Percentiles rank a stretch among this genome's conserved stretches.
Conservation (phyloP, 2,329 filamentous ascomycete species). For the Aspergillus tubingensis region DNA sequence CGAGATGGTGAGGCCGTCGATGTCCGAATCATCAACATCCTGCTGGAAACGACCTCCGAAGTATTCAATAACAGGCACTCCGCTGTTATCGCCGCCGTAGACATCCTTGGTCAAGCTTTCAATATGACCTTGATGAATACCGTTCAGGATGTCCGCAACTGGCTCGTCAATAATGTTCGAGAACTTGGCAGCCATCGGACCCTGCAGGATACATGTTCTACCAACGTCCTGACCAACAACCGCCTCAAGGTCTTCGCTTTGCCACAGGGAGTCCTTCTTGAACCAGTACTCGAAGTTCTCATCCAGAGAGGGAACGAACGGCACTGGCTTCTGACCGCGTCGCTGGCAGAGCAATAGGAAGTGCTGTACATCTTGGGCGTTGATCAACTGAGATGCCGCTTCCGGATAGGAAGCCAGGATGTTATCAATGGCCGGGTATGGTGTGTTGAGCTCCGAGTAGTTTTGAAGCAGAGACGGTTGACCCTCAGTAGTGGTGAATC, state of each 20-base stretch:
- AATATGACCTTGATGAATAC: slow-evolving; percentile 87
- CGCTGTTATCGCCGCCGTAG: slow-evolving; percentile 71
- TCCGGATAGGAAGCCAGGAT: slow-evolving; percentile 84
- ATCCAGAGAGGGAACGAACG: slow-evolving; percentile 92
- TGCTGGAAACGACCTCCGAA: slow-evolving; percentile 85
- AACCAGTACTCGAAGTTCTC: slow-evolving; percentile 99
- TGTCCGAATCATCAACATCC: slow-evolving; percentile 69
- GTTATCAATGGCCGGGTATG: slow-evolving; percentile 74
- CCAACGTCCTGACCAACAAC: slow-evolving; percentile 96
- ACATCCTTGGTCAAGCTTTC: slow-evolving; percentile 74
- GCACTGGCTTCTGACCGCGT: slow-evolving; percentile 91
- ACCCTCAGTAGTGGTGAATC: slow-evolving; percentile 74
- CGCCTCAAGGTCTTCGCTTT: slow-evolving; percentile 95
- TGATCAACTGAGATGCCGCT: slow-evolving; percentile 87
- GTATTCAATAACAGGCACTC: slow-evolving; percentile 87
- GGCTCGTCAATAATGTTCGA: slow-evolving; percentile 89
- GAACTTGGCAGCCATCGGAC: slow-evolving; percentile 88
- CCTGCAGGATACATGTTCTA: slow-evolving; percentile 93
- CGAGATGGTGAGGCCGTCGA: slow-evolving; percentile 82
- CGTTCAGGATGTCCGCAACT: slow-evolving; percentile 89
- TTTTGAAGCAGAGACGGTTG: slow-evolving; percentile 83
- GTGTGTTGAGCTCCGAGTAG: slow-evolving; percentile 82
- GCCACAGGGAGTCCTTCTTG: slow-evolving; percentile 99
- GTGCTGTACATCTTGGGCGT: slow-evolving; percentile 96
- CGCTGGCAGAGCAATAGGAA: slow-evolving; percentile 92